Base-by-base conservation (phyloP, 2,329 filamentous ascomycete species). In the Colletotrichum scovillei region DNA sequence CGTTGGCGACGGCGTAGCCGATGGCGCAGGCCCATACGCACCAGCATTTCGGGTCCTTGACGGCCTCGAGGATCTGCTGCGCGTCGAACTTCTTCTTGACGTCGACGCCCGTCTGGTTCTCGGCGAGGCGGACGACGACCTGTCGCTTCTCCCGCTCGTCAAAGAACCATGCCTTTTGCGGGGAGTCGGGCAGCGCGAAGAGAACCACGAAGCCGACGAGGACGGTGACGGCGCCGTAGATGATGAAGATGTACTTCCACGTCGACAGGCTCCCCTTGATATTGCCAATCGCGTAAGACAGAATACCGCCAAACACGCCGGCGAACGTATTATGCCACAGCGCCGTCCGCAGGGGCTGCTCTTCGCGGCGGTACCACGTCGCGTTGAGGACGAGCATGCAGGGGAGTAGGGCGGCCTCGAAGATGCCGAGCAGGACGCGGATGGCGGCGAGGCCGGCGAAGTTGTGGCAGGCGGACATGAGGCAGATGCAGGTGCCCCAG, bases 61-160 rank as follows among this genome's bases (percentile, higher is more conserved):
- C 76, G 0, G 83, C 80, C 74, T 90, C 87, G n/a, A 88, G 84
- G 2, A 93, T 84, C 75, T 97, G 94, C n/a, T 88, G 86, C 82
- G 87, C 85, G 75, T 92, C 92, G 81, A 92, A 93, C 75, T 93
- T 87, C 75, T 91, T 91, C 74, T 91, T 63, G 56, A 68, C 93
- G 2, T 92, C 92, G 24, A 93, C 91, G 0, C 94, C 94, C 71
- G 94, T 94, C 79, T 94, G 90, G 77, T 96, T 96, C 35, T 90
- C 86, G 0, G 93, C 87, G 5, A 96, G 89, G 0, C 94, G 88
- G 75, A 94, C 93, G 32, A 95, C 84, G 0, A 92, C 92, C 32
- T 94, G 86, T 0, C 90, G 79, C 16, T 90, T 90, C 75, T 96
- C 94, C 57, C 90, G 86, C 63, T 92, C 88, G 5, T 84, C 92